Conservation (phyloP, 2,329 filamentous ascomycete species). For the Fusarium buxicola region DNA sequence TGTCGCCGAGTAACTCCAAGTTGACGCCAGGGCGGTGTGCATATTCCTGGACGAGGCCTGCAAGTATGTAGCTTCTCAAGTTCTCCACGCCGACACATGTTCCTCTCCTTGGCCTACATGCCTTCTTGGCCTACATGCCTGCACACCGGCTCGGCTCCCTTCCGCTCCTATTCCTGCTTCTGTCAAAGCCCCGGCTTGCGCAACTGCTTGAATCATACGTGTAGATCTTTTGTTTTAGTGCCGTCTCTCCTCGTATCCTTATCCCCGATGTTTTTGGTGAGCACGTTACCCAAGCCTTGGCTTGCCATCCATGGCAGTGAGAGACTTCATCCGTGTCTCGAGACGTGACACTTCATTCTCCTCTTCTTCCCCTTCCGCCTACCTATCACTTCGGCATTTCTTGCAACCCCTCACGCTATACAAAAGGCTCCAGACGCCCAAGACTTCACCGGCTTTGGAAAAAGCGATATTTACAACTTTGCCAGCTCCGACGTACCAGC, state of each 20-base stretch:
- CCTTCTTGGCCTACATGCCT: too few relatives aligned
- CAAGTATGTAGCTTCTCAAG: background rate
- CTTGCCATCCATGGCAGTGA: too few relatives aligned
- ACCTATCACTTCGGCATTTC: conserved; percentile 1
- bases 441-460: background rate
- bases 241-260: conserved; percentile 37
- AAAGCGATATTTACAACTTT: conserved; percentile 11
- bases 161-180: conserved; percentile 20
- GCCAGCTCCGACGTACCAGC: background rate
- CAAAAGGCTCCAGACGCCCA: conserved; percentile 31
- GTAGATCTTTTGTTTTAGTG: conserved; percentile 33
- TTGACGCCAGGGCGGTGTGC: conserved; percentile 3
- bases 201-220: conserved; percentile 27
- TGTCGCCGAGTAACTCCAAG: background rate
- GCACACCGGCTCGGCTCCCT: background rate
- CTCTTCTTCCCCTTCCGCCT: conserved; percentile 3
- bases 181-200: conserved; percentile 10
- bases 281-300: conserved; percentile 25
- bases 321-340: too few relatives aligned
- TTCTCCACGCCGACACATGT: conserved; percentile 5
- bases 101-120: conserved; percentile 16
- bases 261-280: conserved; percentile 11
- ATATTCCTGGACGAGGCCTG: background rate
- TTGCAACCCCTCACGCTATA: conserved; percentile 7
- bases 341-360: conserved; percentile 4